A percentile compares a stretch with the other conserved stretches of the same genome.
Conservation (phyloP, 2,329 filamentous ascomycete species). For the Alternaria sp. region DNA sequence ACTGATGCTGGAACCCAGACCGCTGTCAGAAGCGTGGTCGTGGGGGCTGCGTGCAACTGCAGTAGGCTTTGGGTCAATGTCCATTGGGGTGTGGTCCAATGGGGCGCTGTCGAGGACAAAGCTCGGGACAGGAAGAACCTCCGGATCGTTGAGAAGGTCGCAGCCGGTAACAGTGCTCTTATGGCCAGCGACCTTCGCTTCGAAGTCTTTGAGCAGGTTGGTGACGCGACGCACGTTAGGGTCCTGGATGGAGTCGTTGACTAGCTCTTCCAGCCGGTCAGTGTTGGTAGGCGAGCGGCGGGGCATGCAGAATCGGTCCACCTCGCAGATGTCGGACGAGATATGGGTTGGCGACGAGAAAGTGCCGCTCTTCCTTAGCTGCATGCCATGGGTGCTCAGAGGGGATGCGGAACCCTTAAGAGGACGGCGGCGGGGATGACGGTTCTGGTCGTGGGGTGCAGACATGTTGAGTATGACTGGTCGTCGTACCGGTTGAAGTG, state of each 20-base stretch:
- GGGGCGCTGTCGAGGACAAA: slow-evolving; percentile 51
- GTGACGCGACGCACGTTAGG: slow-evolving; percentile 54
- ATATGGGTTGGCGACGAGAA: slow-evolving; percentile 54
- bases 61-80: slow-evolving; percentile 51
- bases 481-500: slow-evolving; percentile 28
- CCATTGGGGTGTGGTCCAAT: slow-evolving; percentile 46
- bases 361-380: slow-evolving; percentile 57
- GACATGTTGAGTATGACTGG: slow-evolving; percentile 50
- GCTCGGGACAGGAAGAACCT: slow-evolving; percentile 57
- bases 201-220: slow-evolving; percentile 54
- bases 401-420: slow-evolving; percentile 45
- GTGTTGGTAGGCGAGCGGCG: slow-evolving; percentile 57
- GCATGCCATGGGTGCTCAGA: slow-evolving; percentile 51
- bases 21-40: slow-evolving; percentile 83
- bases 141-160: slow-evolving; percentile 55
- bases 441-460: slow-evolving; percentile 48
- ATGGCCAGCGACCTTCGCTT: slow-evolving; percentile 51
- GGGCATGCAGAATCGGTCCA: slow-evolving; percentile 51
- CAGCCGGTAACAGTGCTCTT: slow-evolving; percentile 37
- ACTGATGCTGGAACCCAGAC: slow-evolving; percentile 81
- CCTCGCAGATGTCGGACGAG: slow-evolving; percentile 48
- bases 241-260: slow-evolving; percentile 55
- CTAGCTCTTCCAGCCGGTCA: slow-evolving; percentile 56
- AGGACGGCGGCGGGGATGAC: slow-evolving; percentile 56
- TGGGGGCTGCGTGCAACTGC: slow-evolving; percentile 52